A percentile compares a stretch with the other conserved stretches of the same genome.
phyloP scores from a whole-genome alignment of 345 rosid genomes.

The Rhizophora mangle region DNA sequence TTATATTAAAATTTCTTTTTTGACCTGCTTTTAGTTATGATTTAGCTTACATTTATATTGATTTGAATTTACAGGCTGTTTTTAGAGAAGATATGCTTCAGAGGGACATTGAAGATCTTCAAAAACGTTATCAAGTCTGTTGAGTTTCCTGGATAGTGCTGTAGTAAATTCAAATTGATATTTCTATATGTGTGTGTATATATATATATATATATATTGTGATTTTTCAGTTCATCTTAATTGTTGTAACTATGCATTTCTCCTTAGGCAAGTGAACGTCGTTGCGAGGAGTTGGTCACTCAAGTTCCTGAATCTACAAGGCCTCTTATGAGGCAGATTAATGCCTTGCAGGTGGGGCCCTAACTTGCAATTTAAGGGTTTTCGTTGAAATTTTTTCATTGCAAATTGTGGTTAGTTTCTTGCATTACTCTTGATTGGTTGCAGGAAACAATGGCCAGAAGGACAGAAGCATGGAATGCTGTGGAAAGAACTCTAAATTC shows the following conservation, averaged over 20 bases:
- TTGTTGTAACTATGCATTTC: conserved; percentile 10
- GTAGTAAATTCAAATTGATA: background rate
- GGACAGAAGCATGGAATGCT: conserved; percentile 96
- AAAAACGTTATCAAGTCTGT: conserved; percentile 85
- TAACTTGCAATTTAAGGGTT: conserved; percentile 4
- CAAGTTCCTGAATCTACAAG: conserved; percentile 99
- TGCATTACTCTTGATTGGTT: conserved; percentile 21
- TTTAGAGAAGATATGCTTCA: conserved; percentile 75
- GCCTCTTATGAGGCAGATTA: conserved; percentile 96
- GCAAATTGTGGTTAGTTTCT: background rate
- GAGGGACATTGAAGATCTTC: conserved; percentile 83
- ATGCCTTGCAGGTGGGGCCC: conserved; percentile 84
- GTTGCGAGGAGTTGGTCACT: conserved; percentile 93
- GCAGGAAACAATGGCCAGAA: conserved; percentile 87
- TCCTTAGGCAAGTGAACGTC: conserved; percentile 89
- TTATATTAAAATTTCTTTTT: conserved; percentile 15
- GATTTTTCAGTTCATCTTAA: conserved; percentile 7
- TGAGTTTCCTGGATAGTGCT: conserved; percentile 7
- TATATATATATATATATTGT: background rate
- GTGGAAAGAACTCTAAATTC: conserved; percentile 89
- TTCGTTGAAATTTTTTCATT: background rate
- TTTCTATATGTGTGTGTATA: background rate
- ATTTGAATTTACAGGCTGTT: conserved; percentile 52
- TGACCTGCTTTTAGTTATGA: conserved; percentile 6
- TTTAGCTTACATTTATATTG: conserved; percentile 14